phyloP scores from a whole-genome alignment of 2,329 filamentous ascomycete species.

The Emmonsiellopsis sp. region DNA sequence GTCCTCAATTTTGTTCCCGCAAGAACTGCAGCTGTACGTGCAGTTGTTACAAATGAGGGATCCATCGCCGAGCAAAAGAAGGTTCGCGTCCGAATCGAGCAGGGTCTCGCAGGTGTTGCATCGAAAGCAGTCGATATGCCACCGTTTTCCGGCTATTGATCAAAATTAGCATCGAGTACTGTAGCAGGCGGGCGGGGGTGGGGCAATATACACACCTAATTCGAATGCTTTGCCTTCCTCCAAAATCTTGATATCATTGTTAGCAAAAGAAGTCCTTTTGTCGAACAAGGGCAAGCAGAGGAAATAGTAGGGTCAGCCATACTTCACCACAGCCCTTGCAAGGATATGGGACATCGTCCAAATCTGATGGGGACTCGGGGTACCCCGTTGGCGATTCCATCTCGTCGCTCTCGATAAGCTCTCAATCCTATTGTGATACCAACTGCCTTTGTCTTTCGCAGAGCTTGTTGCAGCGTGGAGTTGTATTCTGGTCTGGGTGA shows the following conservation, averaged over 20 bases:
- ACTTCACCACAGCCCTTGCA: conserved; percentile 94
- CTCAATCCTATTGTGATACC: not conserved
- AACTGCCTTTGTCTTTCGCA: not conserved
- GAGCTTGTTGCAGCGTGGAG: not conserved
- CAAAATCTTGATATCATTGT: conserved; percentile 57
- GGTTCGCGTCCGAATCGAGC: conserved; percentile 95
- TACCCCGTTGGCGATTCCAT: conserved; percentile 30
- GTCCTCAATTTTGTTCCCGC: conserved; percentile 96
- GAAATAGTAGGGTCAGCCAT: conserved; percentile 20
- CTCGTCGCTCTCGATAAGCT: not conserved
- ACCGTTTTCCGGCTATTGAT: conserved; percentile 75
- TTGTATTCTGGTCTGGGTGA: conserved; percentile 1
- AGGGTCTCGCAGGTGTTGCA: conserved; percentile 93
- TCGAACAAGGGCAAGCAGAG: conserved; percentile 11
- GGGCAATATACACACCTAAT: conserved; percentile 57
- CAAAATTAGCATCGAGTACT: conserved; percentile 13
- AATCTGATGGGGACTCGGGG: conserved; percentile 58
- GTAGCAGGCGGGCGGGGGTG: conserved; percentile 10
- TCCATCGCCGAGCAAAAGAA: conserved; percentile 91
- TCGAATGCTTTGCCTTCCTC: conserved; percentile 99
- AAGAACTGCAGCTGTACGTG: conserved; percentile 96
- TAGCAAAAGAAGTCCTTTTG: not conserved
- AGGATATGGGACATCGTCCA: conserved; percentile 70
- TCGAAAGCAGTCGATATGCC: conserved; percentile 98
- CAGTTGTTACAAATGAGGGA: conserved; percentile 99